Percentiles rank a stretch among this genome's conserved stretches.
Evolutionary conservation across 257 asterid genomes (phyloP).

Genomic region (Ligustrum vulgare): DNA sequence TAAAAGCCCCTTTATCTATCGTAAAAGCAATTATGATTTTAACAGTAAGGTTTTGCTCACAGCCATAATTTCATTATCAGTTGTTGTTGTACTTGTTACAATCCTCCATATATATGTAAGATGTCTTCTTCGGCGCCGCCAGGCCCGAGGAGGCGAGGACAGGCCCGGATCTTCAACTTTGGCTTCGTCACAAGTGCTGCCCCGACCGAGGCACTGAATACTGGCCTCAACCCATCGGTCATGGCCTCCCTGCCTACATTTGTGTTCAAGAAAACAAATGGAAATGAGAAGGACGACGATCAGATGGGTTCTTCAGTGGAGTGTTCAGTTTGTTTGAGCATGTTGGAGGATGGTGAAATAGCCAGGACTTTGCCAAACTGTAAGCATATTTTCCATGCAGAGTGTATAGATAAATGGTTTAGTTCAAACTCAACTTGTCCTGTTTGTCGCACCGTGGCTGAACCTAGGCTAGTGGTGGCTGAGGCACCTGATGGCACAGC

Average conservation of each 20-base stretch:
- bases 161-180: constrained; percentile 38
- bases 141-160: constrained; percentile 57
- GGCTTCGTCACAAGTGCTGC: constrained; percentile 31
- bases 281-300: background rate
- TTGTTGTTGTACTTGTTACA: constrained; percentile 53
- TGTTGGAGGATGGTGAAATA: constrained; percentile 41
- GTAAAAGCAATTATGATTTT: constrained; percentile 19
- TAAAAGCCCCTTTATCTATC: background rate
- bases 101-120: constrained; percentile 72
- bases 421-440: constrained; percentile 42
- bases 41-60: constrained; percentile 70
- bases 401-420: constrained; percentile 52
- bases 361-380: constrained; percentile 44
- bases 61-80: constrained; percentile 63
- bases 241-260: constrained; percentile 56
- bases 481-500: constrained; percentile 53
- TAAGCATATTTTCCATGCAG: constrained; percentile 46
- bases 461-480: constrained; percentile 45
- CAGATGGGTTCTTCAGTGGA: constrained; percentile 19
- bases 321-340: constrained; percentile 45
- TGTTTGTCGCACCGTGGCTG: constrained; percentile 46
- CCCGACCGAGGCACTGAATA: constrained; percentile 37
- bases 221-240: constrained; percentile 57
- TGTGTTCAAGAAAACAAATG: constrained; percentile 28
- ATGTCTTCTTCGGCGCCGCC: constrained; percentile 58